Evolutionary conservation across 805 yeast genomes (phyloP), one percentile per base, ranked within the genome.

Genomic region (Candida maltosa): DNA sequence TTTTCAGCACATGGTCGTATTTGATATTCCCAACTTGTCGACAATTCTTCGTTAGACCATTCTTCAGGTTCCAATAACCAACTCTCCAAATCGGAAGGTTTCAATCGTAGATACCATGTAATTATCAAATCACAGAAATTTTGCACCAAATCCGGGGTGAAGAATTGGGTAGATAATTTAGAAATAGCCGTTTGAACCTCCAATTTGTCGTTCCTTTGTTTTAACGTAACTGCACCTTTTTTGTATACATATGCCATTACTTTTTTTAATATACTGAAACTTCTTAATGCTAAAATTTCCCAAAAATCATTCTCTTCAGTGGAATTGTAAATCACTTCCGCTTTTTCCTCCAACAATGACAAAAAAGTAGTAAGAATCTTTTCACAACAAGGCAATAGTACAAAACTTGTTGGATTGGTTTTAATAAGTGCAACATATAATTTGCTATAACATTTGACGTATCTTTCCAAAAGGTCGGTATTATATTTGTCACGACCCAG

Each of bases 21-120:
- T 52, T 85, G 89, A 54, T 67, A 87, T 52, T 89, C 97, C 80
- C 86, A 87, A 51, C 83, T 80, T 4, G 78, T 65, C 33, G 79
- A 73, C 38, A 81, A 62, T 46, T 88, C 95, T 50, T 87, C 95
- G 44, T 80, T 79, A 15, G 85, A 79, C 87, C 95, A 93, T 55
- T 87, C 96, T 54, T 88, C 97, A 0, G 97, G 96, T 40, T 88
- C 95, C 12, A 73, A 56, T 9, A 69, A 54, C 97, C 97, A 93
- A 25, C 76, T 65, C 47, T 85, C 94, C 31, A 91, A 56, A 52
- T 89, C 97, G 2, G 73, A 57, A 0, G 91, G 87, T 39, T 80
- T 76, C 31, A 89, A 58, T 37, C 82, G 75, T 42, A 93, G 66
- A 56, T 87, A 89, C 76, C 82, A 81, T 26, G 72, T 68, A 39